Conservation (phyloP, 1,284 basidiomycete genomes). For the Testicularia cyperi region DNA sequence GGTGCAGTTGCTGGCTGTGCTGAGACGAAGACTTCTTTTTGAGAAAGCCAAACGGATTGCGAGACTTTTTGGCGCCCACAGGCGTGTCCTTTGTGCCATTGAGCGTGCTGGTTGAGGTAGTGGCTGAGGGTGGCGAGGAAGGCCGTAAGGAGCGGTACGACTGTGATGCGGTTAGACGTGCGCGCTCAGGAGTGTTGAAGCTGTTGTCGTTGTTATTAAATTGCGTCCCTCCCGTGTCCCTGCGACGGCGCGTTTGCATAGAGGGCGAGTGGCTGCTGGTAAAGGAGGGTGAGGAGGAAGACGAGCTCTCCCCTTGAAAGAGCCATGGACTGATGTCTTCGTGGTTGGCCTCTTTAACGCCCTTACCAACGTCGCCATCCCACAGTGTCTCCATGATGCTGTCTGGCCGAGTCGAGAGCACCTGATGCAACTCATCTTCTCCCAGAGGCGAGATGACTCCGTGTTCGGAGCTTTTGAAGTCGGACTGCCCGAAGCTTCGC, state of each 20-base stretch:
- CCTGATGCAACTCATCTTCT: slow-evolving; percentile 29
- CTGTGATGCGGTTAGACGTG: slow-evolving; percentile 11
- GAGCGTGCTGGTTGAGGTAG: slow-evolving; percentile 31
- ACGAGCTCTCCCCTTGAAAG: slow-evolving; percentile 21
- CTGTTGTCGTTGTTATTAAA: slow-evolving; percentile 7
- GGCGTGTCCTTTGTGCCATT: slow-evolving; percentile 20
- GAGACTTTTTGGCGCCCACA: slow-evolving; percentile 25
- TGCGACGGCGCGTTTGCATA: slow-evolving; percentile 8
- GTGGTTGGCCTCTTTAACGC: slow-evolving; percentile 17
- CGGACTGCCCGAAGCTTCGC: no score
- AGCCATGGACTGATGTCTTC: slow-evolving; percentile 47
- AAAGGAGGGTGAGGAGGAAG: slow-evolving; percentile 5
- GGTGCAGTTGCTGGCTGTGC: slow-evolving; percentile 2
- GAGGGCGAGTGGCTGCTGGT: not conserved
- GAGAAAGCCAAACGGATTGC: slow-evolving; percentile 50
- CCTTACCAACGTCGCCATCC: slow-evolving; percentile 19
- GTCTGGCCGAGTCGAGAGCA: slow-evolving; percentile 17
- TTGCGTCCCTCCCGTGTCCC: slow-evolving; percentile 9
- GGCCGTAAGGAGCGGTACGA: slow-evolving; percentile 25
- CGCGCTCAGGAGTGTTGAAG: slow-evolving; percentile 9
- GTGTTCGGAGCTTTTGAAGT: slow-evolving; percentile 5
- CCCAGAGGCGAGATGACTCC: slow-evolving; percentile 29
- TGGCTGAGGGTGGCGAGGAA: slow-evolving; percentile 38
- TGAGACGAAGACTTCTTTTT: slow-evolving; percentile 43
- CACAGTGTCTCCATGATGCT: not conserved